Evolutionary conservation across 164 flowering plant species (phyloP), one percentile per base, ranked within the genome.

Genomic region (Berberis thunbergii): DNA sequence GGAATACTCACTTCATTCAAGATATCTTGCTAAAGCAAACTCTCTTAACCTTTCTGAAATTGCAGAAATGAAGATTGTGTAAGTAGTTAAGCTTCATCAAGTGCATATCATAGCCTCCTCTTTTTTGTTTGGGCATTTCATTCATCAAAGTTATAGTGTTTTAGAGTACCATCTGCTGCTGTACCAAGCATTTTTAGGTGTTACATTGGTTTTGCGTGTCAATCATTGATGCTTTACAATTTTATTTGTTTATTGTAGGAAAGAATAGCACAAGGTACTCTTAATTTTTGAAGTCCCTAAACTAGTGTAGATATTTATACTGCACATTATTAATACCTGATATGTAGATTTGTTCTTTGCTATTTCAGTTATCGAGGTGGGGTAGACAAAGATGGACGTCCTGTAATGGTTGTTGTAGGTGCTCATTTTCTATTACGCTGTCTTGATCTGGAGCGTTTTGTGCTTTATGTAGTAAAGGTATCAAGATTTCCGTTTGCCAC

Each of bases 51-150:
- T 95, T 68, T 84, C 99, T 59, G 99, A 95, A 79, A 89, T 95
- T 80, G 91, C 98, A 57, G 99, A 95, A 82, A 95, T 95, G 99
- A 95, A 87, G 76, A 91, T 95, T 74, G 91, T 95, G 99, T 91
- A 83, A 82, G 97, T 53, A 54, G 43, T 40, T 50, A n/a, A 42
- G 50, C 10, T 54, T n/a, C 54, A n/a, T 58, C 58, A 26, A 46
- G 4, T 59, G 64, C 7, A 48, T 26, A 39, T 38, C 43, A 0
- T 62, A 43, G 66, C 43, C 54, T 55, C 40, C 38, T 38, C 52
- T 11, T 42, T n/a, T 2, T 45, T 55, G 45, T 26, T 39, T 57
- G 40, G 10, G 45, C 54, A 59, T 45, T 52, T 64, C 55, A 59
- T 43, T 41, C 26, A 26, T 26, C 26, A 26, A 26, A 26, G 26